Evolutionary conservation across 192 early-diverging fungal species (phyloP), one percentile per base, ranked within the genome.

Genomic region (Phlyctochytrium bullatum): DNA sequence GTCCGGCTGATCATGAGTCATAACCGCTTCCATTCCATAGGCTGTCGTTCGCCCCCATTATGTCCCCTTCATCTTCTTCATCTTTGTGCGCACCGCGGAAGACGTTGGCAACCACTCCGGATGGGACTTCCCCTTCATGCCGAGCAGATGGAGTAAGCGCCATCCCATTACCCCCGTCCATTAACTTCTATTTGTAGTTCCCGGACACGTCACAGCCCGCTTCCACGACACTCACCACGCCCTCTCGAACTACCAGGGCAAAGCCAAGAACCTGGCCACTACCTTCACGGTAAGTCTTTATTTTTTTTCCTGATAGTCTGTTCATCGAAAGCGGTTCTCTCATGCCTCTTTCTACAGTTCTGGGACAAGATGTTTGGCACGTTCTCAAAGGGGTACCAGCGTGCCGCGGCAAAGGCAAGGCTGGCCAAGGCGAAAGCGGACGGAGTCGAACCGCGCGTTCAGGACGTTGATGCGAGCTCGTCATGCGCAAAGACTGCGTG

Each of bases 21-120:
- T 20, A 20, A 6, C 20, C 6, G 20, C 40, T 14, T 47, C 20
- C 20, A 14, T 6, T 47, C 20, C 10, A 6, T 20, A 47, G 40
- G 40, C 20, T 20, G 40, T 47, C 40, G 40, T 47, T 6, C 6
- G 40, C 6, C 40, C 40, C 20, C 40, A 47, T 20, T 47, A 47
- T 20, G 40, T 47, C 40, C 40, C 40, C 6, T 47, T 47, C 40
- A 47, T 47, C 40, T 47, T 47, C 40, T 47, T 47, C 40, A 47
- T 47, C 40, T 47, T 47, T 47, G 20, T 47, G 10, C 40, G 40
- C 40, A 47, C 40, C 40, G 40, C 40, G 6, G 40, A 47, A 20
- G 40, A 47, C 40, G 40, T 47, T 47, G 40, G 40, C 6, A 47
- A 47, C 40, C 40, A 47, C 20, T 47, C 40, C 40, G 40, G 40